phyloP scores from a whole-genome alignment of 257 asterid species.

The Ophiorrhiza pumila region DNA sequence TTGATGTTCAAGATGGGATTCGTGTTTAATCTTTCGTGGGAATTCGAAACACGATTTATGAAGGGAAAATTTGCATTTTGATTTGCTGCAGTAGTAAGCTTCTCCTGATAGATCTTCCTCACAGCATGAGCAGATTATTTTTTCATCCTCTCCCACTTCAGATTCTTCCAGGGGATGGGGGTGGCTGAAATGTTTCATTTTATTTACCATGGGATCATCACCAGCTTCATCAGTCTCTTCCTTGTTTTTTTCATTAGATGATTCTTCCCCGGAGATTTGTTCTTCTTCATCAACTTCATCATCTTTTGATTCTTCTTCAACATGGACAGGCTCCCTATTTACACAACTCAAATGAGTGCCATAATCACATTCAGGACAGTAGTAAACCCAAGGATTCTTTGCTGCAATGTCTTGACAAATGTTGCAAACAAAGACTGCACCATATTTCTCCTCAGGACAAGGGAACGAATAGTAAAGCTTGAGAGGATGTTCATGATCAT shows the following conservation, averaged over 20 bases:
- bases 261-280: too few species aligned
- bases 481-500: constrained; percentile 33
- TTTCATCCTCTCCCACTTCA: not conserved
- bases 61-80: constrained; percentile 34
- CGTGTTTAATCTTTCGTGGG: constrained; percentile 20
- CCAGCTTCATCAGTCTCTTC: too few species aligned
- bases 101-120: constrained; percentile 19
- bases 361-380: constrained; percentile 30
- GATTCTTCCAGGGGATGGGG: constrained; percentile 22
- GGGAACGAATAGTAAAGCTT: constrained; percentile 12
- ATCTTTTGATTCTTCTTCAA: not conserved
- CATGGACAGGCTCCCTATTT: not conserved
- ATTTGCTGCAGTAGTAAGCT: constrained; percentile 29
- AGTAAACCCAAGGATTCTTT: constrained; percentile 46
- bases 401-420: constrained; percentile 19
- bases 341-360: constrained; percentile 33
- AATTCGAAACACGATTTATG: constrained; percentile 35
- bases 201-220: too few species aligned
- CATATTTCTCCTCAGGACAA: not conserved
- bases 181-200: constrained; percentile 27
- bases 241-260: too few species aligned
- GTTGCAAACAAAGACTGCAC: constrained; percentile 12
- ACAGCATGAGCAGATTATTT: constrained; percentile 33
- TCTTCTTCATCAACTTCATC: not conserved
- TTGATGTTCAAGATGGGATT: constrained; percentile 26